Evolutionary conservation across 2,329 filamentous ascomycete species (phyloP).

Genomic region (Fusarium newnesense): DNA sequence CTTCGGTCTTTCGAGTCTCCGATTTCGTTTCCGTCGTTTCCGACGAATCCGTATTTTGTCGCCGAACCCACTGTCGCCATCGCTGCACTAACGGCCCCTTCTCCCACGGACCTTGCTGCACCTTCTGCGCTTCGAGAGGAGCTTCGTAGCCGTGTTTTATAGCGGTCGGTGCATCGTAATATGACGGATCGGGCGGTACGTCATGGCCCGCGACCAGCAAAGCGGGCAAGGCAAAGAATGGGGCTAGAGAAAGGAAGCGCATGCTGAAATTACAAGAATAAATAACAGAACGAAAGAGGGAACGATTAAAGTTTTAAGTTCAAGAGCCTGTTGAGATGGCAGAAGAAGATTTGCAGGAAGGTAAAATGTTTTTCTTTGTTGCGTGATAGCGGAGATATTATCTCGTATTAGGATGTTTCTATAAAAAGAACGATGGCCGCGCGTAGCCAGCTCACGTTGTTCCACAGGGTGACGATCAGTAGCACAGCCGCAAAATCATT

Average conservation of each 20-base stretch:
- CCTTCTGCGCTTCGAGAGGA: background rate
- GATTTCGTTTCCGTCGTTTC: background rate
- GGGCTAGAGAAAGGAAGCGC: background rate
- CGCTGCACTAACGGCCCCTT: background rate
- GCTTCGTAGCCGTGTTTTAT: background rate
- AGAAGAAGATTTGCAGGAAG: background rate
- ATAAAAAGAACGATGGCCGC: slow-evolving; percentile 24
- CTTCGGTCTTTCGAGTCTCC: background rate
- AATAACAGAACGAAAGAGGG: background rate
- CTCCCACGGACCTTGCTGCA: background rate
- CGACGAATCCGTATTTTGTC: slow-evolving; percentile 2
- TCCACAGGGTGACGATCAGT: background rate
- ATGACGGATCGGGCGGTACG: background rate
- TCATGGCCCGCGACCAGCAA: background rate
- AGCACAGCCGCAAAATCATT: background rate
- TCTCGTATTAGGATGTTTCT: slow-evolving; percentile 10
- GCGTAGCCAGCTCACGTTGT: slow-evolving; percentile 6
- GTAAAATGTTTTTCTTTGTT: background rate
- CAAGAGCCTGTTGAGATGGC: background rate
- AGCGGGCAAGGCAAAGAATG: background rate
- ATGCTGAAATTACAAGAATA: background rate
- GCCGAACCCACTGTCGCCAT: slow-evolving; percentile 22
- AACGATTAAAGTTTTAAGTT: too few relatives aligned
- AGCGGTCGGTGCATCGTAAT: background rate
- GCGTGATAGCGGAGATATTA: background rate